phyloP scores from a whole-genome alignment of 805 yeast species.

The Priceomyces haplophilus region DNA sequence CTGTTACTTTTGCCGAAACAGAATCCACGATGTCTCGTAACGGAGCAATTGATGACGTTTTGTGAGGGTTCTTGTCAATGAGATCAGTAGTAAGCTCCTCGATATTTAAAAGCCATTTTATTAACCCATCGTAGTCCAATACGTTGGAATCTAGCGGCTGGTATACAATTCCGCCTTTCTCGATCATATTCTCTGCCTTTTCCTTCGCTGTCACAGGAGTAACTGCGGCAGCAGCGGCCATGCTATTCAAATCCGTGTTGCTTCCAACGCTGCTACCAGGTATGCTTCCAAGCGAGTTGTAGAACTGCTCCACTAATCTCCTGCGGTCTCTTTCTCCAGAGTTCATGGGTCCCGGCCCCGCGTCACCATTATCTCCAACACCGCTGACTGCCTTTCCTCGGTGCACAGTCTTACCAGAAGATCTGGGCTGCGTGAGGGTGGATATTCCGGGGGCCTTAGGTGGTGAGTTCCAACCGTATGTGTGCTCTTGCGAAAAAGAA shows the following conservation, averaged over 20 bases:
- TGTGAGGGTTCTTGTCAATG: slow-evolving; percentile 4
- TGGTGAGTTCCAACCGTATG: slow-evolving; percentile 4
- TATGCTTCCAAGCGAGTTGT: slow-evolving; percentile 22
- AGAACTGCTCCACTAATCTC: slow-evolving; percentile 42
- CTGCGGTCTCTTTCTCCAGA: slow-evolving; percentile 21
- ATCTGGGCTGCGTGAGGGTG: slow-evolving; percentile 4
- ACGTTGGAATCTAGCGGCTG: slow-evolving; percentile 8
- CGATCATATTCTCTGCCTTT: background rate
- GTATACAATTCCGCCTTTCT: slow-evolving; percentile 20
- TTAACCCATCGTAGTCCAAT: slow-evolving; percentile 24
- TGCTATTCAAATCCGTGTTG: slow-evolving; percentile 1
- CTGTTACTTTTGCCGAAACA: slow-evolving; percentile 2
- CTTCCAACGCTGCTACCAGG: background rate
- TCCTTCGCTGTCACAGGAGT: background rate
- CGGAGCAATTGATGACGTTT: slow-evolving; percentile 5
- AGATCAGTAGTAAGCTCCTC: slow-evolving; percentile 21
- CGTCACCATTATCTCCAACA: background rate
- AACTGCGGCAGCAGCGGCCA: background rate
- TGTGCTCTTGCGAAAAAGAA: background rate
- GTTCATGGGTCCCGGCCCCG: slow-evolving; percentile 1
- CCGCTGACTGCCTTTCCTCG: background rate
- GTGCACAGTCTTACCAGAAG: background rate
- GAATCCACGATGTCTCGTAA: slow-evolving; percentile 3
- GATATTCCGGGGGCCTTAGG: slow-evolving; percentile 6
- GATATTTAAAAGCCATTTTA: slow-evolving; percentile 26